phyloP scores from a whole-genome alignment of 495 filamentous ascomycete genomes.

The Penicillium canariense region DNA sequence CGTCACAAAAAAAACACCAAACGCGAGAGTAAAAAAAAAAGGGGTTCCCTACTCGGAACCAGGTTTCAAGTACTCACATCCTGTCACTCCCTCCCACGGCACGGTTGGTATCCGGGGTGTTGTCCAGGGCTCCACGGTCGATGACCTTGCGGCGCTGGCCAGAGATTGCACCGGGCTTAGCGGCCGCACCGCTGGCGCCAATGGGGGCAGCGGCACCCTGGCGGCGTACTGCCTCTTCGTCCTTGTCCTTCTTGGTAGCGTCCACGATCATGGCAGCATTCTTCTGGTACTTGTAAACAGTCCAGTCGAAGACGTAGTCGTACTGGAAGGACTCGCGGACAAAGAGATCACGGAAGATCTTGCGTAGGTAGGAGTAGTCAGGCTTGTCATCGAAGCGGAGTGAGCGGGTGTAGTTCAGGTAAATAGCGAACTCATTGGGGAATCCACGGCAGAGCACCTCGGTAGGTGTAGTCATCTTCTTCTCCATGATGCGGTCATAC shows the following conservation, averaged over 20 bases:
- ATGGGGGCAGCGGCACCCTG: conserved; percentile 58
- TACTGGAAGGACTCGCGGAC: conserved; percentile 99
- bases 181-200: conserved; percentile 55
- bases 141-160: conserved; percentile 82
- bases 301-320: conserved; percentile 99
- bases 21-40: conserved; percentile 60
- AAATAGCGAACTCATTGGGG: conserved; percentile 99
- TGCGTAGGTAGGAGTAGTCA: conserved; percentile 98
- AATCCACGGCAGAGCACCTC: conserved; percentile 99
- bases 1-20: conserved; percentile 77
- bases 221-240: conserved; percentile 68
- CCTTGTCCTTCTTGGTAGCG: conserved; percentile 70
- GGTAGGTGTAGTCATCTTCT: conserved; percentile 99
- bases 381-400: conserved; percentile 99
- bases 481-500: conserved; percentile 99
- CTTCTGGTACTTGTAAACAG: conserved; percentile 99
- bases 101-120: conserved; percentile 81
- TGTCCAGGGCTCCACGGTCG: conserved; percentile 69
- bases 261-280: conserved; percentile 89
- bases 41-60: conserved; percentile 91
- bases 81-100: conserved; percentile 90
- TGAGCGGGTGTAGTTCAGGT: conserved; percentile 98
- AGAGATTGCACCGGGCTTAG: conserved; percentile 70
- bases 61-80: conserved; percentile 92
- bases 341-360: conserved; percentile 99